A percentile compares a stretch with the other conserved stretches of the same genome.
Evolutionary conservation across 192 early-diverging fungal genomes (phyloP).

Genomic region (Linnemannia hyalina): DNA sequence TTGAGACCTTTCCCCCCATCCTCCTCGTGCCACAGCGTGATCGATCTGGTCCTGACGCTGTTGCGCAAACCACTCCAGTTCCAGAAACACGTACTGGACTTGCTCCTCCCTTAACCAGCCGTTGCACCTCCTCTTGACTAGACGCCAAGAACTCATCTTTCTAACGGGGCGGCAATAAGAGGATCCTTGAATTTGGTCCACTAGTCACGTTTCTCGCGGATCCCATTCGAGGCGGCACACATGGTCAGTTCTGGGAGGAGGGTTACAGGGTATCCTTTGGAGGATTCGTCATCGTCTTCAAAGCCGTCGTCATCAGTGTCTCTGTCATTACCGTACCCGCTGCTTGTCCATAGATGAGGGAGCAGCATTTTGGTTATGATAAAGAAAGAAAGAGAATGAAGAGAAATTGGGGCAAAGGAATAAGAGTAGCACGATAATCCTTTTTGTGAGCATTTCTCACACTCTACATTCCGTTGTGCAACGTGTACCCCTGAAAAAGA

Average conservation of each 20-base stretch:
- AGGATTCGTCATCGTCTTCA: too few relatives aligned
- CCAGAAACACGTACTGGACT: slow-evolving; percentile 57
- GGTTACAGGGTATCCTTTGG: slow-evolving; percentile 17
- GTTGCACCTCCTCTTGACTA: not conserved
- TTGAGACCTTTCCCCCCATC: slow-evolving; percentile 24
- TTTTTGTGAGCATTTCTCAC: too few relatives aligned
- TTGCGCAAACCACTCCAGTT: slow-evolving; percentile 52
- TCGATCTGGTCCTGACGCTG: slow-evolving; percentile 53
- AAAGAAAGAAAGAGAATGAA: too few relatives aligned
- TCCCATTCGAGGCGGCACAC: slow-evolving; percentile 22
- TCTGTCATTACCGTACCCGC: slow-evolving; percentile 1
- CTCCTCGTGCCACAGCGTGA: not conserved
- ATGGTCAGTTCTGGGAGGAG: slow-evolving; percentile 18
- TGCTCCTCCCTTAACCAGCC: slow-evolving; percentile 46
- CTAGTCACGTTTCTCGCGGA: slow-evolving; percentile 55
- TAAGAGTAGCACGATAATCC: too few relatives aligned
- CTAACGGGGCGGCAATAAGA: slow-evolving; percentile 16
- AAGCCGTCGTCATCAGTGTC: too few relatives aligned
- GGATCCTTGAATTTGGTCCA: slow-evolving; percentile 35
- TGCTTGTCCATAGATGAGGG: slow-evolving; percentile 24
- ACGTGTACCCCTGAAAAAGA: too few relatives aligned
- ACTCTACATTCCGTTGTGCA: too few relatives aligned
- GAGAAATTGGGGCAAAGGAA: too few relatives aligned
- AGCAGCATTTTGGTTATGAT: not conserved
- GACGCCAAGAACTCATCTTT: slow-evolving; percentile 15